Percentiles rank a stretch among this genome's conserved stretches.
Evolutionary conservation across 192 early-diverging fungal genomes (phyloP).

Genomic region (Gonapodya prolifera): DNA sequence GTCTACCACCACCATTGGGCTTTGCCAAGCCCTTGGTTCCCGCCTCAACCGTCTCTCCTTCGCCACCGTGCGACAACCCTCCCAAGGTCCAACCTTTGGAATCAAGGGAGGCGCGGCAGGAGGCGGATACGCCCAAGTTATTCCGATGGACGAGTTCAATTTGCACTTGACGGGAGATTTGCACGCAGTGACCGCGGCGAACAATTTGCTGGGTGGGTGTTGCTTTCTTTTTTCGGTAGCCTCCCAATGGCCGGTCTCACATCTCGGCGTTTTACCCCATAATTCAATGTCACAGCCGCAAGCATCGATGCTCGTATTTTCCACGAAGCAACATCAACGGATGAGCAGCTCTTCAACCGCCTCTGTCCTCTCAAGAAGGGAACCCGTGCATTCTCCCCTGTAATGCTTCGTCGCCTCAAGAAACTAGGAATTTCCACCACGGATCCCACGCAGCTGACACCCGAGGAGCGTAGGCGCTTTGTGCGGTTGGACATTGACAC

Average conservation of each 20-base stretch:
- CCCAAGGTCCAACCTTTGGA: conserved; percentile 97
- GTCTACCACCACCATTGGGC: conserved; percentile 91
- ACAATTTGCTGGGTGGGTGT: conserved; percentile 67
- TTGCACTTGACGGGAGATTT: conserved; percentile 98
- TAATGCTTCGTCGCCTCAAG: conserved; percentile 69
- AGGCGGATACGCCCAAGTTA: conserved; percentile 97
- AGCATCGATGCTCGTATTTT: conserved; percentile 96
- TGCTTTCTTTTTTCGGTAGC: not conserved
- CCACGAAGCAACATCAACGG: conserved; percentile 77
- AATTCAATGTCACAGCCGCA: conserved; percentile 45
- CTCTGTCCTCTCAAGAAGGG: conserved; percentile 82
- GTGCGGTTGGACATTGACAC: conserved; percentile 90
- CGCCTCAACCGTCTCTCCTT: conserved; percentile 76
- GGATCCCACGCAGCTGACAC: conserved; percentile 62
- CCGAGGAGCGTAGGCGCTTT: conserved; percentile 65
- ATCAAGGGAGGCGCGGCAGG: conserved; percentile 98
- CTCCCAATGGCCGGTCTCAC: not conserved
- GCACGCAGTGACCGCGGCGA: conserved; percentile 94
- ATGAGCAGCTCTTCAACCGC: conserved; percentile 69
- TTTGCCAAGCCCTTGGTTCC: conserved; percentile 90
- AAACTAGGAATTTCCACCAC: conserved; percentile 74
- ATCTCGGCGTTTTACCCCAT: not conserved
- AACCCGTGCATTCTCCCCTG: conserved; percentile 60
- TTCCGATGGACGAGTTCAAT: conserved; percentile 99
- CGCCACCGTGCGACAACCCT: conserved; percentile 98